Conservation (phyloP, 163 green algal genomes). For the Volvox carteri region DNA sequence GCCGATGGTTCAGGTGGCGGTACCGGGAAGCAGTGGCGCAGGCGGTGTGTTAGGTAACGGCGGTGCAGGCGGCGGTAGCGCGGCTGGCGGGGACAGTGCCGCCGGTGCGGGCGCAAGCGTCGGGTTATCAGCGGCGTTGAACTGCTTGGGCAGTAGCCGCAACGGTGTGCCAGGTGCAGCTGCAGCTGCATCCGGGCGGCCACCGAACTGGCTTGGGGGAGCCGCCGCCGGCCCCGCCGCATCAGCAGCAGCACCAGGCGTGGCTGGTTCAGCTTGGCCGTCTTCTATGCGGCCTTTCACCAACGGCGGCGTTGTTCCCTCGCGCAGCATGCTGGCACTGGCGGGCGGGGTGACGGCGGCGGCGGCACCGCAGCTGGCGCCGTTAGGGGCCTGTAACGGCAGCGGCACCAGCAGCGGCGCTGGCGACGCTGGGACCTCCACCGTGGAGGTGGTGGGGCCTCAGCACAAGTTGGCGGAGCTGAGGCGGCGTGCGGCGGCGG, state of each 20-base stretch:
- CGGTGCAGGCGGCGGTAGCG: not conserved
- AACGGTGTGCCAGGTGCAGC: not conserved
- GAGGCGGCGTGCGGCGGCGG: not conserved
- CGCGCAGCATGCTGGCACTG: slow-evolving; percentile 20
- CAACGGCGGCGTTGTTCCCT: not conserved
- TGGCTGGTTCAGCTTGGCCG: not conserved
- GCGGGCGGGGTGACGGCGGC: not conserved
- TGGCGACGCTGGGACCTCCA: not conserved
- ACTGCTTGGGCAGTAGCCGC: not conserved
- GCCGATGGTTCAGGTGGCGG: not conserved
- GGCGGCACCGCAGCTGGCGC: not conserved
- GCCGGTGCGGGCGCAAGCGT: not conserved
- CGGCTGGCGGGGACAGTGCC: not conserved
- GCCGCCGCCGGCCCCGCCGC: not conserved
- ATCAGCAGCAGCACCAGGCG: not conserved
- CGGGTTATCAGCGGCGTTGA: slow-evolving; percentile 16
- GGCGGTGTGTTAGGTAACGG: not conserved
- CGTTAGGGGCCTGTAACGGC: not conserved
- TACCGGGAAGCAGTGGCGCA: not conserved
- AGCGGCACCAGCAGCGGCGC: not conserved
- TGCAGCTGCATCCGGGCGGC: not conserved
- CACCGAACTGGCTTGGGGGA: not conserved
- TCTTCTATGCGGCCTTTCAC: not conserved
- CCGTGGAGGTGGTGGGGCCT: slow-evolving; percentile 26
- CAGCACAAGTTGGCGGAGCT: slow-evolving; percentile 39